Base-by-base conservation (phyloP, 257 asterid genomes). In the Nemophila menziesii region DNA sequence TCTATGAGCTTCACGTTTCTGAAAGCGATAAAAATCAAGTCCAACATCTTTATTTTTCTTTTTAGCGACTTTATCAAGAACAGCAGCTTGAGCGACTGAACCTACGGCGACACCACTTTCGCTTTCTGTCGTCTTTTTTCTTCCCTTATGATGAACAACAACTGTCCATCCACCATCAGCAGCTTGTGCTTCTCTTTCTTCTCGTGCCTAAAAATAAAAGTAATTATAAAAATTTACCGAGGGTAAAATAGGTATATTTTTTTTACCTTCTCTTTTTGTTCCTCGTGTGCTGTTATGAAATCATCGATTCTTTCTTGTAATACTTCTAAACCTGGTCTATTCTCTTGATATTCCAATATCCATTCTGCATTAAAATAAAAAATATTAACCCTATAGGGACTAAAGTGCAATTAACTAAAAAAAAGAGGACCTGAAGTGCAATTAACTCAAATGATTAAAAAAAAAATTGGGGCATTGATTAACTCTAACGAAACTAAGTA, bases 141-240 rank as follows among this genome's bases (percentile, higher is more conserved):
- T 71, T 41, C 99, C 94, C 67, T 73, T 90, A 12, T 90, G 93
- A 44, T 90, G 96, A 51, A 72, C 80, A 33, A 85, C 99, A 45
- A 90, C 94, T 1, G 93, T 77, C 94, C 94, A 90, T 51, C 99
- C 99, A 60, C 76, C 96, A 54, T 79, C 96, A 24, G 83, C 96
- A 52, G 79, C 85, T 56, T 59, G 75, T 44, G 86, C 83, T 71
- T 79, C 92, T 60, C 66, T 72, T 67, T 74, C 92, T 44, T 52
- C 57, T 67, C 64, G 85, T 58, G 79, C 93, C 99, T 90, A 89
- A 29, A 13, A 29, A 29, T 29, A 29, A 2, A 24, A 5, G 27
- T n/a, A 39, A 43, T 37, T 5, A 16, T 10, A 17, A 8, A 2
- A 20, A 2, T 24, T 42, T 16, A 44, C 0, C 3, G 33, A 37